These are phyloP conservation scores for Aphanoascus verrucosus DNA, from an alignment of 2,329 filamentous ascomycete species.

Conservation along the genomic window DNA sequence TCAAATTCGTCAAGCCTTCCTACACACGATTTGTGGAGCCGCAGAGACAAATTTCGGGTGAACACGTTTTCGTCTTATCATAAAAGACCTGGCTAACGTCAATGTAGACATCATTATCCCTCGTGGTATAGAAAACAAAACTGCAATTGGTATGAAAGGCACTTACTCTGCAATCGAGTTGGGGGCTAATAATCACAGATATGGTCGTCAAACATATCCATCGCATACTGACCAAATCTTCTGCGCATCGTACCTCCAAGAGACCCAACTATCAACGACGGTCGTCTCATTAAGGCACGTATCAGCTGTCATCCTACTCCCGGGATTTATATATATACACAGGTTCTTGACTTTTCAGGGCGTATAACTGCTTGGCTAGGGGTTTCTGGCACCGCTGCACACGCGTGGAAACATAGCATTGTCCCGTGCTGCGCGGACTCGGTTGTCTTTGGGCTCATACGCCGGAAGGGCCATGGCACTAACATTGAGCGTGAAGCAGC, in stretches of 20 bases:
- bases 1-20: conserved; percentile 89
- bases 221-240: conserved; percentile 77
- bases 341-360: too few relatives aligned
- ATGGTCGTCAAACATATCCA: conserved; percentile 94
- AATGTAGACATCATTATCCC: conserved; percentile 77
- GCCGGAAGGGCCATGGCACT: too few relatives aligned
- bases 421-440: too few relatives aligned
- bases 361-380: too few relatives aligned
- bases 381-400: too few relatives aligned
- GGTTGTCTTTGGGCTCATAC: too few relatives aligned
- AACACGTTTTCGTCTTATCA: conserved; percentile 18
- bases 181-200: conserved; percentile 37
- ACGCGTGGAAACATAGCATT: too few relatives aligned
- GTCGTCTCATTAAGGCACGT: conserved; percentile 3
- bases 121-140: conserved; percentile 84
- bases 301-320: not conserved
- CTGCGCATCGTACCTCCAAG: conserved; percentile 61
- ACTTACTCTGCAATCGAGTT: not conserved
- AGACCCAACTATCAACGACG: not conserved
- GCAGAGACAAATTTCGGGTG: conserved; percentile 73
- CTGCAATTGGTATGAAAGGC: conserved; percentile 54
- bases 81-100: conserved; percentile 3
- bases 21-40: conserved; percentile 90
- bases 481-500: too few relatives aligned
- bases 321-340: too few relatives aligned